phyloP scores from a whole-genome alignment of 1,284 basidiomycete species.

The Ustilago lituana region DNA sequence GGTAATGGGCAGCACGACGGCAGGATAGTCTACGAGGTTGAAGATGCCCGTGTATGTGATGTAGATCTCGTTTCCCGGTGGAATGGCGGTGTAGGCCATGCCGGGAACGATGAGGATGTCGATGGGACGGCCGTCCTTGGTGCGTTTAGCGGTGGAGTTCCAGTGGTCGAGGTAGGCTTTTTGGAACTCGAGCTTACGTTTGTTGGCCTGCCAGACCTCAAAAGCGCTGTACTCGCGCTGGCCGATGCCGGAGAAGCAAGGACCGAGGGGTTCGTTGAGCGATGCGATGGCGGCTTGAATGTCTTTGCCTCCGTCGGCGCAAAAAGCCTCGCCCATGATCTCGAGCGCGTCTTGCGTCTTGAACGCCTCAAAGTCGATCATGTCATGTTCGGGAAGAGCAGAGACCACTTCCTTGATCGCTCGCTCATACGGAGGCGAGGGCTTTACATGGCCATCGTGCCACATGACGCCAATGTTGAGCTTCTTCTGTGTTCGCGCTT shows the following conservation, averaged over 20 bases:
- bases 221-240: constrained; percentile 68
- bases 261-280: constrained; percentile 55
- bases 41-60: constrained; percentile 68
- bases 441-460: constrained; percentile 68
- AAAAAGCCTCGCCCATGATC: constrained; percentile 55
- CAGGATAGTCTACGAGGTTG: constrained; percentile 77
- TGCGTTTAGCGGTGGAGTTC: constrained; percentile 71
- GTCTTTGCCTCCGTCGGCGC: constrained; percentile 60
- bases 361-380: constrained; percentile 47
- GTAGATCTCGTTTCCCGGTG: constrained; percentile 70
- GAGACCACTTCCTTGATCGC: constrained; percentile 63
- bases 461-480: constrained; percentile 66
- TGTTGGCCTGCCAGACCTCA: constrained; percentile 72
- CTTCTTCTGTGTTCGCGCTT: constrained; percentile 31
- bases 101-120: constrained; percentile 75
- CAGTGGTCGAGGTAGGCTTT: constrained; percentile 72
- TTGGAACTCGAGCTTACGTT: constrained; percentile 69
- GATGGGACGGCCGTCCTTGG: constrained; percentile 72
- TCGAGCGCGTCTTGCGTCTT: constrained; percentile 57
- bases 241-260: constrained; percentile 28
- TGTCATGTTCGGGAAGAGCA: constrained; percentile 57
- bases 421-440: constrained; percentile 66
- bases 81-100: constrained; percentile 72
- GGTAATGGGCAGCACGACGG: constrained; percentile 73
- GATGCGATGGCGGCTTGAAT: constrained; percentile 38